phyloP scores from a whole-genome alignment of 208 protist genomes.

The Trypanosoma melophagium region DNA sequence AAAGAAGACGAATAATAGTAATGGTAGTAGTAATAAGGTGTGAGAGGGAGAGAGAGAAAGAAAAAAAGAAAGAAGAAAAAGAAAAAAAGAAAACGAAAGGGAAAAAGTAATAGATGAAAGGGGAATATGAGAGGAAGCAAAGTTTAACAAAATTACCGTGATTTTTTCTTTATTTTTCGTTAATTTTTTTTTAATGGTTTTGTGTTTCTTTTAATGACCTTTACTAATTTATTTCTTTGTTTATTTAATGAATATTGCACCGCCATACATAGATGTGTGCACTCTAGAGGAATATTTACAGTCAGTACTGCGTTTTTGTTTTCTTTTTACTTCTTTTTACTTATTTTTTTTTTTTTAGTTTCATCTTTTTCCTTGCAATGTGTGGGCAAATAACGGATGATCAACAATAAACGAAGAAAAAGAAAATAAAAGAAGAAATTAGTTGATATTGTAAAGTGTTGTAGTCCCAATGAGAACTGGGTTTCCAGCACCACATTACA shows the following conservation, averaged over 20 bases:
- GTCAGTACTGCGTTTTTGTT: neutral
- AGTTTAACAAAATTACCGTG: neutral
- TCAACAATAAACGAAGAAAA: no score
- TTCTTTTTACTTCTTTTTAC: constrained; percentile 3
- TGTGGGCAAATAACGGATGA: no score
- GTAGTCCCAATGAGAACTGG: no score
- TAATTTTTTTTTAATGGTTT: constrained; percentile 3
- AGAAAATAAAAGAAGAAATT: no score
- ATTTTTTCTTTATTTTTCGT: constrained; percentile 1
- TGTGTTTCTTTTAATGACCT: neutral
- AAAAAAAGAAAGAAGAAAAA: constrained; percentile 14
- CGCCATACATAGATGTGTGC: neutral
- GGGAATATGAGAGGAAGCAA: no score
- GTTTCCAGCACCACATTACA: no score
- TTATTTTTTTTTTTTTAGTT: neutral
- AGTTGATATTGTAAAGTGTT: no score
- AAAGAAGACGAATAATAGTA: neutral
- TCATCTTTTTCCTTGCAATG: no score
- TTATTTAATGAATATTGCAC: neutral
- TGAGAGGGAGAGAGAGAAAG: constrained; percentile 2
- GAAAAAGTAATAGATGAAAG: neutral
- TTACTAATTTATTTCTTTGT: neutral
- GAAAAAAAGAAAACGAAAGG: neutral
- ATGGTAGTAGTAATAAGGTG: constrained; percentile 5
- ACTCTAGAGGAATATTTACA: neutral